Conservation (phyloP, 177 flowering plant genomes). For the Tripterygium wilfordii region DNA sequence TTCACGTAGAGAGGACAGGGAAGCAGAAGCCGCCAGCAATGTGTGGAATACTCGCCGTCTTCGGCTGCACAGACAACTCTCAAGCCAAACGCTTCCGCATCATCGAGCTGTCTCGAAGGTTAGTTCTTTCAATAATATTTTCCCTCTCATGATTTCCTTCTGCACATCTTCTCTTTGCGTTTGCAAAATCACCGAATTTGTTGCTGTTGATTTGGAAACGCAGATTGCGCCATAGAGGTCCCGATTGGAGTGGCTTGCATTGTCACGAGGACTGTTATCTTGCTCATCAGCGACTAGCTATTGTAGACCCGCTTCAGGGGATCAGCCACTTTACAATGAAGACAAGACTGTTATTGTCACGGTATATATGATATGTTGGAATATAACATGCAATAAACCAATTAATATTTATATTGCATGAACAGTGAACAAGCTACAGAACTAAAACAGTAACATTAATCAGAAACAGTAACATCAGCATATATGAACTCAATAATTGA, state of each 20-base stretch:
- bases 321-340: conserved; percentile 92
- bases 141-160: neutral
- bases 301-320: conserved; percentile 94
- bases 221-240: conserved; percentile 85
- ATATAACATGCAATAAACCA: too few species aligned
- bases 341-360: conserved; percentile 80
- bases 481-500: too few species aligned
- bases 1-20: neutral
- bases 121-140: neutral
- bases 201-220: conserved; percentile 11
- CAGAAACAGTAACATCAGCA: too few species aligned
- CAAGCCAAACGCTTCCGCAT: conserved; percentile 72
- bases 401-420: too few species aligned
- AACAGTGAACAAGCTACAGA: too few species aligned
- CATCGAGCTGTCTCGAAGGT: conserved; percentile 79
- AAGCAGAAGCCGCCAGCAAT: conserved; percentile 23
- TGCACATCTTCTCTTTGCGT: neutral
- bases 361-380: too few species aligned
- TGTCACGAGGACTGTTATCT: conserved; percentile 66
- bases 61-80: conserved; percentile 65
- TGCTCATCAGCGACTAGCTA: conserved; percentile 88
- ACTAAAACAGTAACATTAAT: too few species aligned
- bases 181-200: neutral
- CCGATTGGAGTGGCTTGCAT: conserved; percentile 96
- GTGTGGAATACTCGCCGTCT: conserved; percentile 89